phyloP scores from a whole-genome alignment of 2,329 filamentous ascomycete species.

The Sclerotinia spermophila region DNA sequence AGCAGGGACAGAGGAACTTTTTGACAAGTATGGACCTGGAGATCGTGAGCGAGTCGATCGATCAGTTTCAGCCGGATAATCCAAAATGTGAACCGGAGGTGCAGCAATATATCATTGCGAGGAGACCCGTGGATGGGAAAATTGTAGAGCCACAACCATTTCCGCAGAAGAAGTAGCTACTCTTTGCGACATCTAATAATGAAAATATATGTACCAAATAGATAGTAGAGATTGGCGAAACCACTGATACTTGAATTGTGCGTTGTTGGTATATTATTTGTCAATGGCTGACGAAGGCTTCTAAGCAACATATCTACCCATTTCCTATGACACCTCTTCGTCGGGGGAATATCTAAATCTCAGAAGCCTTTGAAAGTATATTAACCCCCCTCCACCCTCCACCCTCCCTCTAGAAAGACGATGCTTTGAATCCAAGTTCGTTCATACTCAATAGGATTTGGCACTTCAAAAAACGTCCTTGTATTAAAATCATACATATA shows the following conservation, averaged over 20 bases:
- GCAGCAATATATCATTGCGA: conserved; percentile 23
- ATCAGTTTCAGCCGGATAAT: conserved; percentile 29
- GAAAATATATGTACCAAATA: neutral
- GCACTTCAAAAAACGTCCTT: accelerated
- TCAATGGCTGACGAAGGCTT: neutral
- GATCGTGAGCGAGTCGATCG: conserved; percentile 28
- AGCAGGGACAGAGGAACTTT: conserved; percentile 26
- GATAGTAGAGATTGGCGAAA: neutral
- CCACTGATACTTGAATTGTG: neutral
- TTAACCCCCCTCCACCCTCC: too few species aligned
- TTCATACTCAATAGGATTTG: neutral
- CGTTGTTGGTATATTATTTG: neutral
- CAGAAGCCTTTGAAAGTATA: neutral
- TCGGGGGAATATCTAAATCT: neutral
- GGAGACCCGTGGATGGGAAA: conserved; percentile 7
- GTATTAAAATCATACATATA: neutral
- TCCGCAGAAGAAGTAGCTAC: conserved; percentile 4
- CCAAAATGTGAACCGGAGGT: conserved; percentile 21
- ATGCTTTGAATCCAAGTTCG: neutral
- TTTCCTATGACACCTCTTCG: neutral
- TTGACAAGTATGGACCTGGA: conserved; percentile 30
- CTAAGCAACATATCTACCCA: neutral
- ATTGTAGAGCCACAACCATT: conserved; percentile 16
- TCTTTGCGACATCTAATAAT: neutral
- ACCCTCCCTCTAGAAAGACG: neutral